Base-by-base conservation (phyloP, 306 rosid species). In the Potentilla sterilis region DNA sequence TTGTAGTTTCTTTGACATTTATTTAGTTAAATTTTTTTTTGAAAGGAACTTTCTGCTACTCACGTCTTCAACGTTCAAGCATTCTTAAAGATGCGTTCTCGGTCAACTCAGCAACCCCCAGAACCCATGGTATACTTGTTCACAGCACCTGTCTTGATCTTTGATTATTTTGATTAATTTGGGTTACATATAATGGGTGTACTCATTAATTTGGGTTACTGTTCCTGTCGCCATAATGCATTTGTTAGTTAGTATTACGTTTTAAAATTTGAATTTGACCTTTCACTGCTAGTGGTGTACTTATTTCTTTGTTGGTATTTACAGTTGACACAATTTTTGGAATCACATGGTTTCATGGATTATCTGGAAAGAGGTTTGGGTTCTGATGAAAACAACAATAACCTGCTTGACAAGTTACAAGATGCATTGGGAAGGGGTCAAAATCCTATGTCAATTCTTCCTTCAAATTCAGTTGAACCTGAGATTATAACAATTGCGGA, bases 361-460 rank as follows among this genome's bases (percentile, higher is more conserved):
- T 96, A 92, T 83, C 70, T 90, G 83, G 99, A 96, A 80, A 87
- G 97, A 84, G 89, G 97, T 64, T 48, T 87, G 76, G 90, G 97
- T 82, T 85, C 93, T 46, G 97, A 86, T 74, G 98, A 91, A 84
- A 86, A 79, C 80, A 92, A 69, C 78, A 89, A 87, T 85, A 96
- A 92, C 70, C 80, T 92, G 35, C 99, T 96, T 67, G 99, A 96
- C 79, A 92, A 90, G 90, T 83, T 96, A 69, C 99, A 96, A 90
- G 99, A 95, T 89, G 97, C 97, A 77, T 81, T 95, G 49, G 96
- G 97, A 82, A 90, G 98, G 90, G 97, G 98, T 82, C 92, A 95
- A 85, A 92, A 96, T 87, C 98, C 96, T 75, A 67, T 90, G 78
- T 96, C 98, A 76, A 81, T 92, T 87, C 86, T 92, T 80, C 91